A percentile compares a stretch with the other conserved stretches of the same genome.
Conservation (phyloP, 192 early-diverging fungal genomes). For the Gaertneriomyces semiglobifer region DNA sequence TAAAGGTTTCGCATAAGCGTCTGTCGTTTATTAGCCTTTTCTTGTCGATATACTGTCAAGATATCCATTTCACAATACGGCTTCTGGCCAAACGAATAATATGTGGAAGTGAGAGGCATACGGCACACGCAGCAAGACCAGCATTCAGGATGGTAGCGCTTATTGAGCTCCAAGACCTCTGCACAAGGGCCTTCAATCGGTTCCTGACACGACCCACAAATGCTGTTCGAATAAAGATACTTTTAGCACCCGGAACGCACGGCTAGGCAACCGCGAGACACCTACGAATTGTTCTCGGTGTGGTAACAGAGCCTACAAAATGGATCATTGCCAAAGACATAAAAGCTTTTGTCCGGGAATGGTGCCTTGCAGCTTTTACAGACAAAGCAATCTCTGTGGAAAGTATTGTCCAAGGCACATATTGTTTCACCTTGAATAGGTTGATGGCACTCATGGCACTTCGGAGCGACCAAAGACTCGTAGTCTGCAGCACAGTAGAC, state of each 20-base stretch:
- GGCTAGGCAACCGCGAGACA: neutral
- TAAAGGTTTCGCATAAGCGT: slow-evolving; percentile 25
- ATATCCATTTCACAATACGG: slow-evolving; percentile 76
- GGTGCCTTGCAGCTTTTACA: slow-evolving; percentile 66
- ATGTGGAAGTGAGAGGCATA: slow-evolving; percentile 58
- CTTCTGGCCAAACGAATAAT: slow-evolving; percentile 66
- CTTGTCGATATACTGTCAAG: slow-evolving; percentile 54
- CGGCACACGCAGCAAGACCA: slow-evolving; percentile 69
- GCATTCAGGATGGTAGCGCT: slow-evolving; percentile 82
- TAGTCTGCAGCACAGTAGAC: slow-evolving; percentile 71
- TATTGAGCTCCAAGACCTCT: slow-evolving; percentile 70
- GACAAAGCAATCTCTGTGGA: slow-evolving; percentile 70
- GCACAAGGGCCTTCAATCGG: slow-evolving; percentile 67
- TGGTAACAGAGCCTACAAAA: slow-evolving; percentile 87
- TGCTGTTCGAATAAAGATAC: neutral
- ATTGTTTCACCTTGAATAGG: slow-evolving; percentile 71
- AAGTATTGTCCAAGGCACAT: slow-evolving; percentile 68
- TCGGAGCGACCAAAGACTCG: slow-evolving; percentile 60
- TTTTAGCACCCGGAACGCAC: neutral
- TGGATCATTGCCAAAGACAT: slow-evolving; percentile 80
- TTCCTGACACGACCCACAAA: no score
- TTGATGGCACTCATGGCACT: slow-evolving; percentile 59
- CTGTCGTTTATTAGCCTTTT: slow-evolving; percentile 22
- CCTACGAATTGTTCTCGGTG: slow-evolving; percentile 67
- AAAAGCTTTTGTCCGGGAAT: slow-evolving; percentile 81